Percentiles rank a stretch among this genome's conserved stretches.
Evolutionary conservation across 129 eudicot genomes (phyloP).

Genomic region (Arctium lappa): DNA sequence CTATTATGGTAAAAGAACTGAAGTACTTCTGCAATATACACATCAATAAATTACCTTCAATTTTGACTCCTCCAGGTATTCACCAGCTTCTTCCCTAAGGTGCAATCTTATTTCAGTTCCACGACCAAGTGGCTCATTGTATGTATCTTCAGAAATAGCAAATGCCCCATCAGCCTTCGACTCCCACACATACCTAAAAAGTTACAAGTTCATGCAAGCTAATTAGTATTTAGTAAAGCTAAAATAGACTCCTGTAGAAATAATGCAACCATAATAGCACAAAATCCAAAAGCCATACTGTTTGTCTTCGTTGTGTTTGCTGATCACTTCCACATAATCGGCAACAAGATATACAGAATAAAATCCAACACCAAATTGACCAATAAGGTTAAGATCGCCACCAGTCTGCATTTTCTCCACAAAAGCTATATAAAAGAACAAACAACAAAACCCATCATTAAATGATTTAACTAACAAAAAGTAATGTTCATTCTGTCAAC

Average conservation of each 20-base stretch:
- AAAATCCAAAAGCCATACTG: slow-evolving; percentile 51
- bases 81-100: slow-evolving; percentile 93
- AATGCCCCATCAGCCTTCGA: slow-evolving; percentile 99
- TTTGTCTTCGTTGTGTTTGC: slow-evolving; percentile 95
- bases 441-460: background rate
- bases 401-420: slow-evolving; percentile 98
- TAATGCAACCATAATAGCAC: background rate
- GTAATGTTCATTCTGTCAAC: background rate
- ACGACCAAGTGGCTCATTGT: slow-evolving; percentile 96
- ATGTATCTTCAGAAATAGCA: slow-evolving; percentile 84
- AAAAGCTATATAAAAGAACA: slow-evolving; percentile 55
- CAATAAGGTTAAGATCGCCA: slow-evolving; percentile 97
- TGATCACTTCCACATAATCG: slow-evolving; percentile 95
- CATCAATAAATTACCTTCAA: slow-evolving; percentile 48
- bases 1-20: background rate
- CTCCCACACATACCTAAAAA: slow-evolving; percentile 91
- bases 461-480: background rate
- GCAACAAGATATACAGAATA: slow-evolving; percentile 97
- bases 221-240: slow-evolving; percentile 9
- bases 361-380: slow-evolving; percentile 98
- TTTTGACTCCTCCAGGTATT: slow-evolving; percentile 81
- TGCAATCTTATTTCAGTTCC: slow-evolving; percentile 98
- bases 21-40: background rate
- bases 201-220: background rate
- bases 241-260: background rate